These are phyloP conservation scores for Isatis lusitanica DNA, from an alignment of 441 rosid genomes.

Conservation along the genomic window DNA sequence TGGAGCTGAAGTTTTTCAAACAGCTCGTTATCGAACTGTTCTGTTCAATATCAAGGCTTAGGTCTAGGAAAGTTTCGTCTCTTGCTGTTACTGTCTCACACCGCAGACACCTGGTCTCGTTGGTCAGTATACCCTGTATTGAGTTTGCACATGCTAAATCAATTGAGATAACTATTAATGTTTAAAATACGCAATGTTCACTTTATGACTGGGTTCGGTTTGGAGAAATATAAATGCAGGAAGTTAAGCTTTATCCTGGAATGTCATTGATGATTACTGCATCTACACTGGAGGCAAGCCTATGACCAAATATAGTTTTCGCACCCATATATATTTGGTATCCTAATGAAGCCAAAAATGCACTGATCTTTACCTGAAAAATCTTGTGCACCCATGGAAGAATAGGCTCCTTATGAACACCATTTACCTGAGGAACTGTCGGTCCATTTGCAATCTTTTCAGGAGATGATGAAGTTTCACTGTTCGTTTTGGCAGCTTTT, in stretches of 20 bases:
- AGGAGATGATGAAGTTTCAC: conserved; percentile 65
- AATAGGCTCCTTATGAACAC: conserved; percentile 70
- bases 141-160: conserved; percentile 15
- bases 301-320: neutral
- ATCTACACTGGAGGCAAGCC: neutral
- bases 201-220: neutral
- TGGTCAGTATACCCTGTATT: conserved; percentile 84
- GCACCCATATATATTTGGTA: neutral
- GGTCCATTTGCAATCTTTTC: conserved; percentile 75
- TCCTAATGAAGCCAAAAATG: neutral
- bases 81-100: conserved; percentile 96
- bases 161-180: neutral
- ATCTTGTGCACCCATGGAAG: conserved; percentile 96
- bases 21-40: conserved; percentile 96
- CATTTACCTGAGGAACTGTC: conserved; percentile 59
- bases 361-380: conserved; percentile 67
- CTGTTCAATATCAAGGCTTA: conserved; percentile 97
- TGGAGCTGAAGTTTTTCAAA: conserved; percentile 91
- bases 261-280: neutral
- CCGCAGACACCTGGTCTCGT: conserved; percentile 88
- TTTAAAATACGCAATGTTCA: neutral
- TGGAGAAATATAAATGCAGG: neutral
- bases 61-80: conserved; percentile 84
- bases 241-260: neutral
- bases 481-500: conserved; percentile 62